Evolutionary conservation across 176 grass and related monocot species (phyloP), one percentile per base, ranked within the genome.

Genomic region (Avena sativa): DNA sequence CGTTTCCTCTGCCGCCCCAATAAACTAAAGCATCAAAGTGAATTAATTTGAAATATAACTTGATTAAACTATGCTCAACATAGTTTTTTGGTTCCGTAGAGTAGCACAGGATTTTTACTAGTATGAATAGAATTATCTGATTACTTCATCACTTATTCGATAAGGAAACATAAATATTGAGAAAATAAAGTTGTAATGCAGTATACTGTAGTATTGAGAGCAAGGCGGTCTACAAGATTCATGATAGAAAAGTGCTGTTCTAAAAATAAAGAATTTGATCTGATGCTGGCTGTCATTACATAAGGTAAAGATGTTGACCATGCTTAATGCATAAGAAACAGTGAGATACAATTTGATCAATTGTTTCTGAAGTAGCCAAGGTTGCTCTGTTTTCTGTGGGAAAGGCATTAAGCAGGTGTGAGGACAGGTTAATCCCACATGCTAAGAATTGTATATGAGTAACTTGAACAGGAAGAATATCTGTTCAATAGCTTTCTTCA

Each of bases 401-500:
- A 57, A 73, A 40, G 13, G 4, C 15, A 74, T 58, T 84, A 34
- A 25, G 66, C 6, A 74, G 12, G 23, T 65, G 14, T 3, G 19
- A 67, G 17, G 23, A 74, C 15, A 1, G 25, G 23, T 74, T 3
- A 85, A n/a, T 46, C 36, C 43, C 20, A 53, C 56, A 34, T 81
- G 47, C 70, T 81, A 69, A 76, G 75, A 81, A 49, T 36, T 52
- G 28, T 68, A 64, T 38, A 71, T 15, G 8, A 70, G 36, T 72
- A 74, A 74, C 74, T 28, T 15, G 2, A 55, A 17, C 23, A 79
- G 20, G 63, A 63, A 53, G 15, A 74, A n/a, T 44, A 38, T 70
- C 32, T 72, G 74, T 61, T 77, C 68, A 28, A 50, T 60, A 12
- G 20, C 79, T 81, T 26, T 81, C n/a, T 86, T 59, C 61, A 58